Conservation (phyloP, 2,329 filamentous ascomycete species). For the Diaporthe nobilis region DNA sequence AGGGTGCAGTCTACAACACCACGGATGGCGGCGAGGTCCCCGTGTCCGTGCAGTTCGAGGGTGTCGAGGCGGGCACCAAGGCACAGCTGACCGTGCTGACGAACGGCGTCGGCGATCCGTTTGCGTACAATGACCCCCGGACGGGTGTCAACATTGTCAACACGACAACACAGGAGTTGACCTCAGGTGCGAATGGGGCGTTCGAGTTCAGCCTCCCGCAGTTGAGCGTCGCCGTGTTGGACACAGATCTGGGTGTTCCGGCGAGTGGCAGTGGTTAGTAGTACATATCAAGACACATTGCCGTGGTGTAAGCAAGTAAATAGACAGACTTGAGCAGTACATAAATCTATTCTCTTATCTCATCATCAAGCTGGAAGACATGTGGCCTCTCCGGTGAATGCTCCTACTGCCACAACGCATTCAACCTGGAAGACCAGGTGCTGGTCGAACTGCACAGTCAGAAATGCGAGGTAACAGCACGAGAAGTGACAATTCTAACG, state of each 20-base stretch:
- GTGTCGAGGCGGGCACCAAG: constrained; percentile 54
- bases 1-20: constrained; percentile 67
- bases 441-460: not conserved
- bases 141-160: constrained; percentile 65
- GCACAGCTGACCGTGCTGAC: constrained; percentile 62
- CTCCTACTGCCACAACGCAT: not conserved
- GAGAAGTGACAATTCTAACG: not conserved
- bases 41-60: constrained; percentile 61
- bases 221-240: constrained; percentile 69
- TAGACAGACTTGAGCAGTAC: not conserved
- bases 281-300: not conserved
- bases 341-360: not conserved
- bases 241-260: constrained; percentile 50
- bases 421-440: too few species aligned
- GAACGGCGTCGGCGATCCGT: constrained; percentile 56
- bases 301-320: not conserved
- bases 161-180: constrained; percentile 54
- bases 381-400: not conserved
- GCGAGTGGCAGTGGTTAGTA: constrained; percentile 3
- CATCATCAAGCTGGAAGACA: too few species aligned
- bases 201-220: constrained; percentile 68
- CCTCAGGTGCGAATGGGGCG: constrained; percentile 59
- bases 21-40: constrained; percentile 60
- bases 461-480: not conserved
- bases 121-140: constrained; percentile 59